Base-by-base conservation (phyloP, 139 green algal genomes). In the Edaphochlamys debaryana region DNA sequence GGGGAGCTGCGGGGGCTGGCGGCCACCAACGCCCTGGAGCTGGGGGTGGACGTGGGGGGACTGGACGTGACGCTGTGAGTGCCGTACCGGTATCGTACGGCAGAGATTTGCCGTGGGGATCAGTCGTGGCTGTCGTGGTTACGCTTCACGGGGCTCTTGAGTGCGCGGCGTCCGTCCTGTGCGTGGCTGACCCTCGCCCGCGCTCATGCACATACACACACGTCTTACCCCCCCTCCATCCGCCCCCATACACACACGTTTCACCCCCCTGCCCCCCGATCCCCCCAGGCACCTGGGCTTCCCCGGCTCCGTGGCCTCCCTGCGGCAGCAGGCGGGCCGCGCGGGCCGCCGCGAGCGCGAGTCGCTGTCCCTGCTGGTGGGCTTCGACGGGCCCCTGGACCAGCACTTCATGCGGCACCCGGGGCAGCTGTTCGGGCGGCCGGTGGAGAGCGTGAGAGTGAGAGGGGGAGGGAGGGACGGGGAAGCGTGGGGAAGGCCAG, bases 11-110 rank as follows among this genome's bases (percentile, higher is more conserved):
- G 93, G 41, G 70, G 67, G 13, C 94, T 99, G 62, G 95, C 94
- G 0, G 96, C 97, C 82, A 99, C 97, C 66, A 99, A 98, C 79
- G 97, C 97, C 0, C 86, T 99, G 52, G 97, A 99, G 87, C 92
- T 99, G 75, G 97, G 97, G 9, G 92, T 99, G 17, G 97, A 99
- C 89, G 92, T 99, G 32, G 97, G 96, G n/a, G 78, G 79, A 17
- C 90, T 99, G 30, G 97, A 99, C 85, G 92, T 93, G n/a, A 99
- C 97, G 2, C 89, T 99, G 66, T 81, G 60, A 48, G 75, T 37
- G n/a, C n/a, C n/a, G n/a, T n/a, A n/a, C n/a, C n/a, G n/a, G n/a
- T n/a, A n/a, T n/a, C n/a, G n/a, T n/a, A n/a, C n/a, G n/a, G n/a
- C n/a, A n/a, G n/a, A n/a, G n/a, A n/a, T n/a, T n/a, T n/a, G n/a